These are phyloP conservation scores for Glycyrrhiza uralensis DNA, from an alignment of 306 rosid species.

Conservation along the genomic window DNA sequence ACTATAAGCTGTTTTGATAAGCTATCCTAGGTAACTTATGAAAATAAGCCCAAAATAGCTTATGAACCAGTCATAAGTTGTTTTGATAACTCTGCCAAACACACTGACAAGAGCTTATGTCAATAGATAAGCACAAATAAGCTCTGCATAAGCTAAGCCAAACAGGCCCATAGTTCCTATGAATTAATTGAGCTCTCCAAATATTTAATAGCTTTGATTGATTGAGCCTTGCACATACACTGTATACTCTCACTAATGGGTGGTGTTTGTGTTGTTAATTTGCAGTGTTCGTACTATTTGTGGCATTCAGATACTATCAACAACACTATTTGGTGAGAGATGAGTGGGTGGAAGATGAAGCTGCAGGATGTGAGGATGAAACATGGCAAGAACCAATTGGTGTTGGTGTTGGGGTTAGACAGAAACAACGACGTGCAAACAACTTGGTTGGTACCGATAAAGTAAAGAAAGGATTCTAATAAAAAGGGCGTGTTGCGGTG, in stretches of 20 bases:
- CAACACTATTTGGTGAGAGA: slow-evolving; percentile 51
- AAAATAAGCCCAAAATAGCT: too few species aligned
- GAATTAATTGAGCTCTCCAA: too few species aligned
- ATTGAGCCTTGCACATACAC: background rate
- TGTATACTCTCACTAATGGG: background rate
- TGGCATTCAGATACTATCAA: slow-evolving; percentile 75
- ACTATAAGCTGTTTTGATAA: too few species aligned
- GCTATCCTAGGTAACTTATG: too few species aligned
- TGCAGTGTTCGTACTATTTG: slow-evolving; percentile 75
- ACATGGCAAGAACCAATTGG: slow-evolving; percentile 33
- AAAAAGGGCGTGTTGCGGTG: background rate
- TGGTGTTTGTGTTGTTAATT: slow-evolving; percentile 1
- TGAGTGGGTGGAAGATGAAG: slow-evolving; percentile 54
- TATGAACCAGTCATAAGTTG: too few species aligned
- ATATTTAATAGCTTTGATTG: background rate
- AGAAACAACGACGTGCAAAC: slow-evolving; percentile 3
- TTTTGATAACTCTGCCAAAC: too few species aligned
- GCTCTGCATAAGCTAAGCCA: too few species aligned
- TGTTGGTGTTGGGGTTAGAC: slow-evolving; percentile 6
- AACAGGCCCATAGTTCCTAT: too few species aligned
- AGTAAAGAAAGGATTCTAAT: slow-evolving; percentile 40
- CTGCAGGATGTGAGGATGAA: slow-evolving; percentile 29
- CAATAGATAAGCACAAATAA: too few species aligned
- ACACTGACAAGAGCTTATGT: too few species aligned
- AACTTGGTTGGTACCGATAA: slow-evolving; percentile 18